These are phyloP conservation scores for Ajuga chamaepitys DNA, from an alignment of 257 asterid genomes.

Conservation along the genomic window DNA sequence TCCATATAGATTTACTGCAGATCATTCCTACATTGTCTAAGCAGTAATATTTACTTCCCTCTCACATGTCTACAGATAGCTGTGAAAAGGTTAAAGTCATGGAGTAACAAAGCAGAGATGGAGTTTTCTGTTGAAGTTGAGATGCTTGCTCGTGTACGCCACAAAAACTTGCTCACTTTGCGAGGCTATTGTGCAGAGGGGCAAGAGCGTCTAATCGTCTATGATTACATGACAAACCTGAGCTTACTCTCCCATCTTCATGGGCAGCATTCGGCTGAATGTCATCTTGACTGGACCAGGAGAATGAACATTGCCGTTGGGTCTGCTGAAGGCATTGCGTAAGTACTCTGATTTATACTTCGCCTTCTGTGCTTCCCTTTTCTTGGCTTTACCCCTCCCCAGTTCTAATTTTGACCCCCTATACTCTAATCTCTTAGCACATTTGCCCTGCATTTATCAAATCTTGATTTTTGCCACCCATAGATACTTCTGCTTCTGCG, in stretches of 20 bases:
- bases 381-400: too few species aligned
- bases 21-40: background rate
- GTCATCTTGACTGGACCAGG: slow-evolving; percentile 74
- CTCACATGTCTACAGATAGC: slow-evolving; percentile 56
- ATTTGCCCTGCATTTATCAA: too few species aligned
- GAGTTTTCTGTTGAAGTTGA: slow-evolving; percentile 87
- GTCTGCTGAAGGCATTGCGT: slow-evolving; percentile 86
- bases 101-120: slow-evolving; percentile 88
- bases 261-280: slow-evolving; percentile 84
- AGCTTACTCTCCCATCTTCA: slow-evolving; percentile 89
- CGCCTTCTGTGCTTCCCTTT: too few species aligned
- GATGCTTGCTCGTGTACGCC: slow-evolving; percentile 82
- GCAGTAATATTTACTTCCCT: background rate
- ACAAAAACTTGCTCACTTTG: slow-evolving; percentile 66
- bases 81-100: slow-evolving; percentile 81
- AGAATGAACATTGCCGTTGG: slow-evolving; percentile 83
- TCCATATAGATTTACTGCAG: background rate
- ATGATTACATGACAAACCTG: slow-evolving; percentile 80
- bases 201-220: slow-evolving; percentile 87
- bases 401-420: too few species aligned
- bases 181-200: slow-evolving; percentile 95
- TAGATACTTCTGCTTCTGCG: too few species aligned
- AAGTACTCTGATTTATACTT: slow-evolving; percentile 23
- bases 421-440: too few species aligned
- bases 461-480: too few species aligned